Conservation (phyloP, 1,139 yeast genomes). For the Pichia sp. region DNA sequence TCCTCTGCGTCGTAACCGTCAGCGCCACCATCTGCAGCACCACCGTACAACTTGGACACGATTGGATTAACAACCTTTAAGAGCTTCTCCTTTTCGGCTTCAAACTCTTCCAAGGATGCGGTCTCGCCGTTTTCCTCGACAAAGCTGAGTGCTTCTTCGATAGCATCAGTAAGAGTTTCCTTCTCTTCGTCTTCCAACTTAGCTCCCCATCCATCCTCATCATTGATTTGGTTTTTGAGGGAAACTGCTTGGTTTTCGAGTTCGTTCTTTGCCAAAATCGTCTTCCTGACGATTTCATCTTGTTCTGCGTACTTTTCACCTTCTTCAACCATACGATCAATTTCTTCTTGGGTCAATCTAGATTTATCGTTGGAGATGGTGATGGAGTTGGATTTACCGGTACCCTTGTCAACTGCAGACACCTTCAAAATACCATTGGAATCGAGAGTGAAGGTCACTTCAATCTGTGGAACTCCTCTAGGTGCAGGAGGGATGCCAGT, state of each 20-base stretch:
- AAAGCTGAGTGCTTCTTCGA: constrained; percentile 84
- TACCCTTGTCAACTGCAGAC: constrained; percentile 91
- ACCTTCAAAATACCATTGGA: constrained; percentile 96
- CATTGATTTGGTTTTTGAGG: constrained; percentile 47
- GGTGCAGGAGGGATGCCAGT: constrained; percentile 97
- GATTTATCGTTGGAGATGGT: constrained; percentile 97
- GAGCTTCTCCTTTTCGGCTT: constrained; percentile 86
- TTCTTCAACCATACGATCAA: constrained; percentile 59
- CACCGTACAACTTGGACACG: constrained; percentile 81
- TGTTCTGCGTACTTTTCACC: constrained; percentile 57
- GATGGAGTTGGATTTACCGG: constrained; percentile 91
- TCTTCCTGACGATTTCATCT: constrained; percentile 50
- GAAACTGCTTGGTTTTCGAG: constrained; percentile 87
- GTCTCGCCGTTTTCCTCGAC: constrained; percentile 77
- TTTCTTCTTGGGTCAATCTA: constrained; percentile 72
- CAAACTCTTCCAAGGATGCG: constrained; percentile 89
- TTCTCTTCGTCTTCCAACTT: constrained; percentile 88
- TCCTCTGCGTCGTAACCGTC: constrained; percentile 17
- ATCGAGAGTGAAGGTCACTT: constrained; percentile 89
- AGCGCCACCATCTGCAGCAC: constrained; percentile 45
- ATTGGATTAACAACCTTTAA: constrained; percentile 85
- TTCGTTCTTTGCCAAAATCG: constrained; percentile 67
- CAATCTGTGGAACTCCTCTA: constrained; percentile 97
- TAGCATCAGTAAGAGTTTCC: constrained; percentile 82
- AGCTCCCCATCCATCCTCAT: constrained; percentile 28